Evolutionary conservation across 2,329 filamentous ascomycete genomes (phyloP).

Genomic region (Sclerotinia nivalis): DNA sequence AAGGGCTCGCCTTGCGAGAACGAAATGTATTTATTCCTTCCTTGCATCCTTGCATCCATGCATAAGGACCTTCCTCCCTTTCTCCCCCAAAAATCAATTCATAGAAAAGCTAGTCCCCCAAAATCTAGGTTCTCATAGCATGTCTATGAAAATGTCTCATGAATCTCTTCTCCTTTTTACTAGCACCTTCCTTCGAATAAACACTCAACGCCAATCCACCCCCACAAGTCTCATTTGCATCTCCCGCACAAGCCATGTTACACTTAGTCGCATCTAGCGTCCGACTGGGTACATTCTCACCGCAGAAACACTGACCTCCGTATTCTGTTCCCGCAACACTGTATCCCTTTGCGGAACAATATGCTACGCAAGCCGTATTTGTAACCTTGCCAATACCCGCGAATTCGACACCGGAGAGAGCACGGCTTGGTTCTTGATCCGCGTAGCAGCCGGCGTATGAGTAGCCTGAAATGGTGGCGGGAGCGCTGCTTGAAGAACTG

Average conservation of each 20-base stretch:
- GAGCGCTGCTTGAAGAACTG: conserved; percentile 32
- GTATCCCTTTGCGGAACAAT: conserved; percentile 50
- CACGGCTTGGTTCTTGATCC: conserved; percentile 43
- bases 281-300: conserved; percentile 44
- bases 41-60: neutral
- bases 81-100: neutral
- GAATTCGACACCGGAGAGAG: conserved; percentile 45
- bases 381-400: conserved; percentile 48
- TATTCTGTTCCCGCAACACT: conserved; percentile 52
- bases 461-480: conserved; percentile 40
- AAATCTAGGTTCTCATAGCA: neutral
- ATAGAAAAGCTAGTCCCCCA: neutral
- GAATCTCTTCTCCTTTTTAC: neutral
- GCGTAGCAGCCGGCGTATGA: conserved; percentile 49
- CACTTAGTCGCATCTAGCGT: conserved; percentile 50
- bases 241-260: conserved; percentile 52
- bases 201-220: conserved; percentile 50
- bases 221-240: conserved; percentile 52
- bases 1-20: conserved; percentile 17
- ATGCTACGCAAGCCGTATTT: conserved; percentile 50
- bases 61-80: neutral
- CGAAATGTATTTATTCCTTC: conserved; percentile 1
- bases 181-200: conserved; percentile 31
- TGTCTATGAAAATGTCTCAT: conserved; percentile 20
- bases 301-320: conserved; percentile 52